Percentiles rank a stretch among this genome's conserved stretches.
Conservation (phyloP, 2,329 filamentous ascomycete species). For the Metarhizium album region DNA sequence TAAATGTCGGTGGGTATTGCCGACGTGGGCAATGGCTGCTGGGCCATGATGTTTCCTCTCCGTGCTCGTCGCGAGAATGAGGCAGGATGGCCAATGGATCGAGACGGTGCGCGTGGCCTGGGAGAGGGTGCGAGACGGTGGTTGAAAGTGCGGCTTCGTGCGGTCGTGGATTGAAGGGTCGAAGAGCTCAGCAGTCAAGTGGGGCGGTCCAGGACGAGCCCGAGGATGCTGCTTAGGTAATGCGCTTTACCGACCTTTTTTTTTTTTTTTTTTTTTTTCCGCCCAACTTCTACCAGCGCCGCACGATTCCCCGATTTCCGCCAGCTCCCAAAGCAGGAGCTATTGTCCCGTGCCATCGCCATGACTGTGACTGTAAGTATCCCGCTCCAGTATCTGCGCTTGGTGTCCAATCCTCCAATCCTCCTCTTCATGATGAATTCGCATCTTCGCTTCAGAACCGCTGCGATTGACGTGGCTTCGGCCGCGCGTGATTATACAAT, state of each 20-base stretch:
- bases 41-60: slow-evolving; percentile 34
- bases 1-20: slow-evolving; percentile 52
- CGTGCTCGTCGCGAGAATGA: slow-evolving; percentile 2
- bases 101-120: slow-evolving; percentile 6
- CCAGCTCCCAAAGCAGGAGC: background rate
- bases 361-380: slow-evolving; percentile 31
- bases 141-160: slow-evolving; percentile 7
- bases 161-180: slow-evolving; percentile 11
- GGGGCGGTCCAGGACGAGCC: no score
- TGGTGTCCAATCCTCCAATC: background rate
- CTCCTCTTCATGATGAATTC: slow-evolving; percentile 28
- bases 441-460: slow-evolving; percentile 38
- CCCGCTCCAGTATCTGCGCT: background rate
- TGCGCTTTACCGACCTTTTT: no score
- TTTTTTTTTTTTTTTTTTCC: background rate
- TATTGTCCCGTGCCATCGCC: slow-evolving; percentile 12
- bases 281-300: no score
- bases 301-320: no score
- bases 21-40: slow-evolving; percentile 44
- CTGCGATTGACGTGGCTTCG: slow-evolving; percentile 37
- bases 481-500: slow-evolving; percentile 32
- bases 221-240: no score
- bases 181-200: no score
- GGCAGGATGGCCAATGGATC: background rate
- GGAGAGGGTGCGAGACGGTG: background rate